Base-by-base conservation (phyloP, 495 filamentous ascomycete genomes). In the Xylaria intraflava region DNA sequence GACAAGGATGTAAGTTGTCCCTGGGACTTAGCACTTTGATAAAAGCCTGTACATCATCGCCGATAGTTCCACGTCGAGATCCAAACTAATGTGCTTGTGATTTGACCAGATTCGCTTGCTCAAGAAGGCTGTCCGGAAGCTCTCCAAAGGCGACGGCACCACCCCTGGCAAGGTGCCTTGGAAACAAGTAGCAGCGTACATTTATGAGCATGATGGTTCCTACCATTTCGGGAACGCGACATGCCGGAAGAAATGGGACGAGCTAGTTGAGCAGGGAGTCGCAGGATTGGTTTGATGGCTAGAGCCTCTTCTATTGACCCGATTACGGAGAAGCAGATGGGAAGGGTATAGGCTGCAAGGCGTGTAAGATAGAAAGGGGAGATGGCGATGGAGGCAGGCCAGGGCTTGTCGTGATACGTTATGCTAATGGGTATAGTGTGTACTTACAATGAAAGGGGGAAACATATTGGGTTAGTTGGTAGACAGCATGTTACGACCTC, bases 151-250 rank as follows among this genome's bases (percentile, higher is more conserved):
- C 31, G 61, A 69, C 42, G 47, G 46, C 29, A 43, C 44, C 23
- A 46, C 43, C 20, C 46, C 54, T 17, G 63, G 69, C 9, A 87
- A 82, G 62, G 73, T 92, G 0, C 83, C 89, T 2, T 96, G 91
- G 91, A 92, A 92, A 72, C 76, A 80, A 50, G 84, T 95, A 3
- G 78, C 83, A 1, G 78, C 87, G 54, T 85, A 87, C 53, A 93
- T 96, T 41, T 68, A 68, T 49, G 60, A 62, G 1, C 64, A 86
- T 53, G 91, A 89, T 14, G 90, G 89, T 0, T 85, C 82, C 2
- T 96, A 95, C 65, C 79, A 76, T 41, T 96, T 95, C 66, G 90
- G 89, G 1, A 84, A 90, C 65, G 83, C 88, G 2, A 95, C 90
- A 0, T 92, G 88, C 62, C 89, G 89, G 66, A 94, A 89, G 74